Evolutionary conservation across 2,329 filamentous ascomycete species (phyloP), one percentile per base, ranked within the genome.

Genomic region (Phaeosphaeriaceae sp.): DNA sequence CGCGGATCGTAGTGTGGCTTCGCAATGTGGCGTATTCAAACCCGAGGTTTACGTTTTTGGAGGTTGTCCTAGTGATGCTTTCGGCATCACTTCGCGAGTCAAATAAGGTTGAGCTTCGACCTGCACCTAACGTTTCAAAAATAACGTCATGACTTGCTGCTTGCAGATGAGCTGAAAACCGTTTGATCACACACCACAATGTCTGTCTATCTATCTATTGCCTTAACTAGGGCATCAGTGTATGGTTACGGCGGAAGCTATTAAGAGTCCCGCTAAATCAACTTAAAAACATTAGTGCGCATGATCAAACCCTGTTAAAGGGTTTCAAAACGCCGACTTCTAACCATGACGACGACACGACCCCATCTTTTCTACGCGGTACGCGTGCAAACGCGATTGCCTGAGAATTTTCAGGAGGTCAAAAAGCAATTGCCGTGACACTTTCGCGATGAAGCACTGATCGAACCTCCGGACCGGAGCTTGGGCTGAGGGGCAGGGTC

Each of bases 401-500:
- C 18, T 16, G 33, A 13, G 15, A 17, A 11, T 30, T 38, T 42
- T 42, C 42, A 48, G 44, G 52, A 50, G 46, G 34, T 39, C 36
- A 33, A 46, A 48, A 59, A 50, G 48, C 38, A 42, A 42, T 26
- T 40, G 42, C 51, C 43, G 56, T 50, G 49, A 53, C 50, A 50
- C 51, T 60, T 38, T 50, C 44, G 53, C 46, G 40, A 47, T 58
- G 54, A 55, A 60, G 60, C 56, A 56, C 39, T 58, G 53, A 48
- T 44, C 35, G 52, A 62, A 58, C 46, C 40, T 56, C 58, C 51
- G 45, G 43, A 40, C 29, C 26, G 28, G 48, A 48, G 61, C 60
- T 58, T 54, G 47, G 60, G 44, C 60, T 56, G 51, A 42, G 46
- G 60, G 46, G 60, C 58, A 56, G 58, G 61, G 60, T 63, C 49